Percentiles rank a stretch among this genome's conserved stretches.
phyloP scores from a whole-genome alignment of 78 protist species.

The Chrysochromulina parva region DNA sequence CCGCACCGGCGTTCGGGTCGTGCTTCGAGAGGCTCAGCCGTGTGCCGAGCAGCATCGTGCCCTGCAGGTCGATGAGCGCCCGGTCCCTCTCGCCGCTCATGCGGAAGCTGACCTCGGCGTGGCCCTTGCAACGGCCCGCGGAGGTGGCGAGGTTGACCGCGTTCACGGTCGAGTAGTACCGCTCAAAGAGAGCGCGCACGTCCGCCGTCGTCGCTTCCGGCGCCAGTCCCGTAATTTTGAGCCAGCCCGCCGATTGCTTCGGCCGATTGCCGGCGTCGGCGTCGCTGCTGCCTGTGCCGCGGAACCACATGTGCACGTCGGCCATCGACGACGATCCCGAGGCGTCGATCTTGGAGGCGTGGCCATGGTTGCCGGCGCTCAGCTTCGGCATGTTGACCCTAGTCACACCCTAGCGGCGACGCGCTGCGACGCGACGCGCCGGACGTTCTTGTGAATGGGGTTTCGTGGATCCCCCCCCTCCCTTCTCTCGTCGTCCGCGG shows the following conservation, averaged over 20 bases:
- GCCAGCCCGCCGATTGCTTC: neutral
- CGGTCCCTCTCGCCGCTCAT: neutral
- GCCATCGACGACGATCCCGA: neutral
- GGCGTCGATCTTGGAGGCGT: neutral
- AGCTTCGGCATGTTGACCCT: neutral
- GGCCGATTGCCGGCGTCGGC: neutral
- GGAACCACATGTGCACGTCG: neutral
- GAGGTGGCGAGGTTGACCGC: neutral
- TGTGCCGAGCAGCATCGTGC: neutral
- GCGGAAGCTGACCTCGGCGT: neutral
- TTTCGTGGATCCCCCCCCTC: too few relatives aligned
- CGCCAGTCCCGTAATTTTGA: neutral
- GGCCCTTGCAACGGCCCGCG: neutral
- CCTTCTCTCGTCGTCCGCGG: too few relatives aligned
- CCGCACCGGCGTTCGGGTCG: neutral
- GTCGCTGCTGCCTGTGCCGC: neutral
- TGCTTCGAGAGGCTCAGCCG: neutral
- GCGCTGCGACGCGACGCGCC: too few relatives aligned
- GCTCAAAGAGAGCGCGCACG: neutral
- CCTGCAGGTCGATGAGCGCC: slow-evolving; percentile 3
- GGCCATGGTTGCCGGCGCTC: neutral
- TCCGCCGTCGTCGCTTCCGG: neutral
- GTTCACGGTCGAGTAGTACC: neutral
- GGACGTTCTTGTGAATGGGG: too few relatives aligned
- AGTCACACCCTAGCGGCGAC: too few relatives aligned